Percentiles rank a stretch among this genome's conserved stretches.
Evolutionary conservation across 2,329 filamentous ascomycete genomes (phyloP).

Genomic region (Penicillium glabrum): DNA sequence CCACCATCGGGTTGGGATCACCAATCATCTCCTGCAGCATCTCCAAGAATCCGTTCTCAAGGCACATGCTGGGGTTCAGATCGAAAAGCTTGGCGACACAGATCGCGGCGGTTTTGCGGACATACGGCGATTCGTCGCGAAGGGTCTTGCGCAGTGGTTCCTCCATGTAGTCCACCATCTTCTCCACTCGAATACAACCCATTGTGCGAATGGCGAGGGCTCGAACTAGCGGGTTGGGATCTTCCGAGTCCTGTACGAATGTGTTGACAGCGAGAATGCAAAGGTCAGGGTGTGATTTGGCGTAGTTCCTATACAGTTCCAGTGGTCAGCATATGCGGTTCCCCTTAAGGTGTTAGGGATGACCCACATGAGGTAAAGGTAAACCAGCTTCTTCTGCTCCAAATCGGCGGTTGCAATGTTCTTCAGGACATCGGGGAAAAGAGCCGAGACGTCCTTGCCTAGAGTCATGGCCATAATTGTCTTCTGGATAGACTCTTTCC

Average conservation of each 20-base stretch:
- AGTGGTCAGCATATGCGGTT: constrained; percentile 18
- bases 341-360: neutral
- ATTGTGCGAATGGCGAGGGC: constrained; percentile 96
- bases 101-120: constrained; percentile 95
- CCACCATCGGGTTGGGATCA: constrained; percentile 98
- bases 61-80: constrained; percentile 84
- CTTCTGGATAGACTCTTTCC: constrained; percentile 98
- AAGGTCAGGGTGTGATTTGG: constrained; percentile 96
- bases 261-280: constrained; percentile 99
- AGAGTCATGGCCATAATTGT: constrained; percentile 99
- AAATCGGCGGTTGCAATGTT: constrained; percentile 94
- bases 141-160: constrained; percentile 94
- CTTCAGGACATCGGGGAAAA: constrained; percentile 97
- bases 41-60: constrained; percentile 96
- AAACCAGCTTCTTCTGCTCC: constrained; percentile 99
- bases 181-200: constrained; percentile 97
- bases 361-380: constrained; percentile 89
- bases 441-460: constrained; percentile 94
- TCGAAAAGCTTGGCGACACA: constrained; percentile 98
- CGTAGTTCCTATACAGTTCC: constrained; percentile 76
- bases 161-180: constrained; percentile 99
- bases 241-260: constrained; percentile 98
- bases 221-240: constrained; percentile 92
- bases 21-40: constrained; percentile 92
- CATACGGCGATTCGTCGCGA: constrained; percentile 95